Evolutionary conservation across 2,329 filamentous ascomycete species (phyloP).

Genomic region (Aspergillus neotritici): DNA sequence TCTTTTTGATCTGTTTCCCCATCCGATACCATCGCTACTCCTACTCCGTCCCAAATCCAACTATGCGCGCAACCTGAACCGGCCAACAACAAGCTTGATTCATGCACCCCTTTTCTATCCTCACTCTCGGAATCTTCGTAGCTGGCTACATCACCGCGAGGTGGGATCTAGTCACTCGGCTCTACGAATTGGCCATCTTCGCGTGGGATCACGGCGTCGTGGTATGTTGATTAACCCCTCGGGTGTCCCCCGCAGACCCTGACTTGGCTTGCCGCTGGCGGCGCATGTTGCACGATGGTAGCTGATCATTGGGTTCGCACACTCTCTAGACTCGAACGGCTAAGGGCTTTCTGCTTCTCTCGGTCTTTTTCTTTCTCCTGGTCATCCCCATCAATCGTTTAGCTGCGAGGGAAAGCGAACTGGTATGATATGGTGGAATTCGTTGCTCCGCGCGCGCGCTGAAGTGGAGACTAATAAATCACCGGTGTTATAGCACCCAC

Average conservation of each 20-base stretch:
- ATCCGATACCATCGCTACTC: too few species aligned
- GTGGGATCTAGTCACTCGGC: constrained; percentile 94
- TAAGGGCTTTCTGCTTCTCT: constrained; percentile 78
- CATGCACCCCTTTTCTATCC: constrained; percentile 96
- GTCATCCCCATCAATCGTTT: constrained; percentile 79
- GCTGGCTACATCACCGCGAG: constrained; percentile 98
- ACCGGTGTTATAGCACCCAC: constrained; percentile 63
- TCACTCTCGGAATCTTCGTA: constrained; percentile 97
- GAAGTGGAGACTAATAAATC: constrained; percentile 5
- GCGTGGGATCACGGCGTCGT: constrained; percentile 98
- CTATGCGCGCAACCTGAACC: constrained; percentile 30
- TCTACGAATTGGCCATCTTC: constrained; percentile 96
- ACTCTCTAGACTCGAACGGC: constrained; percentile 65
- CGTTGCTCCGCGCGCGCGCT: constrained; percentile 3
- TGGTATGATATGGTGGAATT: constrained; percentile 54
- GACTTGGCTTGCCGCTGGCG: background rate
- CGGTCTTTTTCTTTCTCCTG: constrained; percentile 75
- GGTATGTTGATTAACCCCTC: constrained; percentile 49
- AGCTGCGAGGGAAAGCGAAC: constrained; percentile 69
- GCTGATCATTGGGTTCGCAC: constrained; percentile 5
- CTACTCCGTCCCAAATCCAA: constrained; percentile 5
- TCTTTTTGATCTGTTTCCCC: too few species aligned
- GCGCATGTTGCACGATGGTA: background rate
- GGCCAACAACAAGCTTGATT: constrained; percentile 33
- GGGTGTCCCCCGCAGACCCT: constrained; percentile 2